Evolutionary conservation across 2,329 filamentous ascomycete genomes (phyloP), one percentile per base, ranked within the genome.

Genomic region (Truncatella angustata): DNA sequence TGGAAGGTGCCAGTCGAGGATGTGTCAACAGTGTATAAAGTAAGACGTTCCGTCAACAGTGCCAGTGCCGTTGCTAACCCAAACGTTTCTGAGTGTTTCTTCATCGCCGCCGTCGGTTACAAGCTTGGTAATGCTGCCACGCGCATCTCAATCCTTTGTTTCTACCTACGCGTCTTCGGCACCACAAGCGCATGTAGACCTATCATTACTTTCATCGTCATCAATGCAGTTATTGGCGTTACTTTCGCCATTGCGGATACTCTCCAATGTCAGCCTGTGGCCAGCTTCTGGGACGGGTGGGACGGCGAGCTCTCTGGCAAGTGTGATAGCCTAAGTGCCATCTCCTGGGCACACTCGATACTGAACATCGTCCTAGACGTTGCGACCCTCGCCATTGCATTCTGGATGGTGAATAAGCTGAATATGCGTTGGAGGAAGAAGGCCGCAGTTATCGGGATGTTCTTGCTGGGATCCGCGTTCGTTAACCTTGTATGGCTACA

Each of bases 331-430:
- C 28, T 46, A 2, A 20, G 26, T n/a, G 43, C 43, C 28, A 46
- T 46, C 10, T 46, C 43, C 7, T 46, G 43, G 43, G 43, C 43
- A 3, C 43, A 46, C 18, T 46, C 43, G 7, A 46, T 46, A 6
- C 14, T 46, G 6, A 46, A 46, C 28, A 46, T 46, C 28, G 43
- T 46, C n/a, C n/a, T 46, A n/a, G 43, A 46, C 20, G 28, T 46
- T 7, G 43, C 28, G 6, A 46, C 43, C 3, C 21, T 46, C 14
- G 28, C 14, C 6, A 4, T 46, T n/a, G 43, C 43, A 4, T 46
- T 46, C 20, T 46, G 43, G 43, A 46, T 46, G 12, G 43, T 46
- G 11, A 26, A 46, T 16, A 46, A 34, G 16, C 28, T 46, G 5
- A 32, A 46, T 20, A 46, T 46, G 43, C 24, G 28, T 9, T 46